Evolutionary conservation across 106 monocot genomes (phyloP), one percentile per base, ranked within the genome.

Genomic region (Acorus gramineus): DNA sequence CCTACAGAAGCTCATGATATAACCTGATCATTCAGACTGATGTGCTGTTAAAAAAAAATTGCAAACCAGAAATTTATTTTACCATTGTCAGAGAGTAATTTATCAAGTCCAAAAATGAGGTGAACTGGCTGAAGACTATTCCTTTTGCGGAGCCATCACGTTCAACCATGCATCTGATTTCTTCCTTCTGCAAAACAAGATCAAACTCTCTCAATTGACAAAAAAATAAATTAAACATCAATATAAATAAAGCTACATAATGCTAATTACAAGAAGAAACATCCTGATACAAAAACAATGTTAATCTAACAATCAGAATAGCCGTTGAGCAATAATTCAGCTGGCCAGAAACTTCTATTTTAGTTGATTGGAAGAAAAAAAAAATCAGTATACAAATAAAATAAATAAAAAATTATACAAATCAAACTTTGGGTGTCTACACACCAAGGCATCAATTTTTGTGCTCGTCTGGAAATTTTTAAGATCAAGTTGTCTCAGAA

Each of bases 401-500:
- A n/a, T 13, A 54, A 66, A 43, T 13, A 49, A 54, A 11, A 43
- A 14, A 68, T 68, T 68, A 5, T 52, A 28, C 28, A 28, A 28
- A 28, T 28, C 28, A 28, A 28, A 28, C 28, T 28, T 28, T 28
- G 28, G 28, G 28, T 28, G 28, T 28, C 28, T 28, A 28, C 80
- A 66, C 82, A 89, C 93, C 89, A 93, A 72, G 50, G 89, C 93
- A 75, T 93, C 93, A 66, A 89, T 93, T 72, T 93, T 93, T 49
- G 93, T 89, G 72, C 93, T 93, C 10, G 89, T 71, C 69, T 83
- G 83, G 50, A 89, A 93, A 46, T 79, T 69, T 3, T 71, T 52
- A 60, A 78, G 49, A 58, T 78, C 64, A 61, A 92, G 10, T 62
- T 63, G 63, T 44, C 62, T 62, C 57, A 6, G 66, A 67, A 48